Evolutionary conservation across 352 stramenopile genomes (phyloP), one percentile per base, ranked within the genome.

Genomic region (Globisporangium nunn): DNA sequence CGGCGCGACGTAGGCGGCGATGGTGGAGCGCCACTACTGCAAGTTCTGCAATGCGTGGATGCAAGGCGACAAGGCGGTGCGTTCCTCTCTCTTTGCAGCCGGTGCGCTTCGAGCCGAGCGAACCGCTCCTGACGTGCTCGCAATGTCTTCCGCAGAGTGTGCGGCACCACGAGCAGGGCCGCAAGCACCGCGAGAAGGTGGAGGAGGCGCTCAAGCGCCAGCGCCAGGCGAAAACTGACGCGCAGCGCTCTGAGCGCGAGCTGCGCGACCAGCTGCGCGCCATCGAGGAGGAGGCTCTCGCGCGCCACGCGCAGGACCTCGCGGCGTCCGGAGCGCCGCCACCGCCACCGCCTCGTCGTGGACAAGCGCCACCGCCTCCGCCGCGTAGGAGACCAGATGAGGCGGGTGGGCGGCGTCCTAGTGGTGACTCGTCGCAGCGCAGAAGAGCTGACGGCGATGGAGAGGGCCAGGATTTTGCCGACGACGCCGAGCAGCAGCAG

Each of bases 41-140:
- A 87, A 88, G 70, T 90, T 79, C 58, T 95, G 85, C 81, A 93
- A 95, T 85, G 77, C 73, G 51, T 95, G 85, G 85, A 88, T 88
- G 69, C 83, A 88, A 44, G 71, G 72, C 30, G 85, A 95, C 59
- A 91, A 85, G 64, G 53, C 74, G 53, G 80, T 91, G 45, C 50
- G 78, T 60, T 18, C 23, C 43, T 33, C 50, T 35, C 10, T 4
- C 35, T 12, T 7, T 15, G 35, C 10, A 37, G 23, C 23, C 23
- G 23, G 23, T 23, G 23, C 23, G 23, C 23, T 23, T 23, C 23
- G 23, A 23, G 23, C 23, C 1, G 23, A 37, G 33, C 6, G 0
- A 37, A 8, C 33, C 33, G 6, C 33, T 37, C 0, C 35, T 40
- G 35, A 40, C 35, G 8, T 40, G 35, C 35, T 12, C 35, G 11